Conservation (phyloP, 2,329 filamentous ascomycete genomes). For the Sclerotinia trifoliorum region DNA sequence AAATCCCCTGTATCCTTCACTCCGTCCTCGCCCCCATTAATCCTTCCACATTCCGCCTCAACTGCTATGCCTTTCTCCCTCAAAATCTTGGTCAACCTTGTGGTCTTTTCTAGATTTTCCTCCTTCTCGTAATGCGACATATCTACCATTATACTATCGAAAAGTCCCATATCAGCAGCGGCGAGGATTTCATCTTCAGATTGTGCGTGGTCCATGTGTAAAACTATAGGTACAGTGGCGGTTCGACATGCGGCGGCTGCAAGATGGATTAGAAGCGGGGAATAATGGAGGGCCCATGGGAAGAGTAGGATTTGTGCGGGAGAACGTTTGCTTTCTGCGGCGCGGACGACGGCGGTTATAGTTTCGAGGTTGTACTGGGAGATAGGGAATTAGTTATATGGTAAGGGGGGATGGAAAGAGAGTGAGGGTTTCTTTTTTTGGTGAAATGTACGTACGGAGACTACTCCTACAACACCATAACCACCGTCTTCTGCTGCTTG, state of each 20-base stretch:
- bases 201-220: slow-evolving; percentile 68
- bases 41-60: slow-evolving; percentile 66
- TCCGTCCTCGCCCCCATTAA: slow-evolving; percentile 73
- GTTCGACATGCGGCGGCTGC: slow-evolving; percentile 53
- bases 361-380: slow-evolving; percentile 65
- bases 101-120: slow-evolving; percentile 66
- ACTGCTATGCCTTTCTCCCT: slow-evolving; percentile 64
- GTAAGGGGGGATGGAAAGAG: neutral
- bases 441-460: slow-evolving; percentile 43
- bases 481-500: slow-evolving; percentile 50
- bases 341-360: slow-evolving; percentile 64
- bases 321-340: slow-evolving; percentile 64
- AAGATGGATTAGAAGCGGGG: slow-evolving; percentile 52
- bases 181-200: slow-evolving; percentile 54
- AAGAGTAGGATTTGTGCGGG: slow-evolving; percentile 70
- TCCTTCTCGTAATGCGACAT: slow-evolving; percentile 72
- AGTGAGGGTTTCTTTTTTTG: too few species aligned
- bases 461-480: slow-evolving; percentile 54
- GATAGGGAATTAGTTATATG: neutral
- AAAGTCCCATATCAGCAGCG: slow-evolving; percentile 55
- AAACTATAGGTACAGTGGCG: slow-evolving; percentile 57
- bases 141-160: slow-evolving; percentile 75
- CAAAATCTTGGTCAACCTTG: slow-evolving; percentile 49
- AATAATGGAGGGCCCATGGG: slow-evolving; percentile 66
- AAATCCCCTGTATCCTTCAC: slow-evolving; percentile 65